These are phyloP conservation scores for Aspergillus ellipticus DNA, from an alignment of 495 filamentous ascomycete genomes.

Conservation along the genomic window DNA sequence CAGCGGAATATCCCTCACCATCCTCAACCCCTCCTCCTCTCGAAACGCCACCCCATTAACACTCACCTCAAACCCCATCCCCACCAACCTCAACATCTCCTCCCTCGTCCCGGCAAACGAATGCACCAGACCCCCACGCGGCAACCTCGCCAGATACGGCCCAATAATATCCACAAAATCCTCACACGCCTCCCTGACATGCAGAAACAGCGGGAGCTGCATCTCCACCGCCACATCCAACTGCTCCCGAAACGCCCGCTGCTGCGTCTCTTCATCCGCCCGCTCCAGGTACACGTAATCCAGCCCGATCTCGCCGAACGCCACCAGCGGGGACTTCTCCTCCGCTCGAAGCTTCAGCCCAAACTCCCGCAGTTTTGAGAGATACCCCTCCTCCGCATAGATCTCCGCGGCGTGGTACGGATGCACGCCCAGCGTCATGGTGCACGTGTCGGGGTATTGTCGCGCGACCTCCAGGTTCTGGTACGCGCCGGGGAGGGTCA, in stretches of 20 bases:
- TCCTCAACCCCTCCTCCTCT: slow-evolving; percentile 24
- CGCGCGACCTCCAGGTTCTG: slow-evolving; percentile 17
- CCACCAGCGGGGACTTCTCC: slow-evolving; percentile 19
- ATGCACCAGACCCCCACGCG: slow-evolving; percentile 26
- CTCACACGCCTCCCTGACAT: slow-evolving; percentile 23
- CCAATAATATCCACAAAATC: slow-evolving; percentile 29
- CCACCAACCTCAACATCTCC: slow-evolving; percentile 25
- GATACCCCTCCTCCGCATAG: slow-evolving; percentile 14
- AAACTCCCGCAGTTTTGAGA: slow-evolving; percentile 7
- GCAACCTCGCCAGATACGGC: slow-evolving; percentile 19
- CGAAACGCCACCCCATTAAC: slow-evolving; percentile 29
- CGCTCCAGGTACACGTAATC: slow-evolving; percentile 30
- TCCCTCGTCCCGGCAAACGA: slow-evolving; percentile 27
- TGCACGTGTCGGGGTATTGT: slow-evolving; percentile 22
- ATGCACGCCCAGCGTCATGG: slow-evolving; percentile 31
- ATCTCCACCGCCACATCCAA: slow-evolving; percentile 22
- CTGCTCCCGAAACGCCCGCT: slow-evolving; percentile 26
- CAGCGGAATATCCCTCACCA: slow-evolving; percentile 26
- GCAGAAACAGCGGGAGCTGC: slow-evolving; percentile 27
- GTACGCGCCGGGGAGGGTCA: slow-evolving; percentile 21
- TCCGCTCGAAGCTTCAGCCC: slow-evolving; percentile 14
- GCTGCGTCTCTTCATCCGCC: slow-evolving; percentile 26
- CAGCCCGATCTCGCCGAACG: slow-evolving; percentile 30
- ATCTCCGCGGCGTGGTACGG: slow-evolving; percentile 28
- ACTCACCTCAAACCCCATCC: slow-evolving; percentile 28